Evolutionary conservation across 2,329 filamentous ascomycete species (phyloP), one percentile per base, ranked within the genome.

Genomic region (Botrytis galanthina): DNA sequence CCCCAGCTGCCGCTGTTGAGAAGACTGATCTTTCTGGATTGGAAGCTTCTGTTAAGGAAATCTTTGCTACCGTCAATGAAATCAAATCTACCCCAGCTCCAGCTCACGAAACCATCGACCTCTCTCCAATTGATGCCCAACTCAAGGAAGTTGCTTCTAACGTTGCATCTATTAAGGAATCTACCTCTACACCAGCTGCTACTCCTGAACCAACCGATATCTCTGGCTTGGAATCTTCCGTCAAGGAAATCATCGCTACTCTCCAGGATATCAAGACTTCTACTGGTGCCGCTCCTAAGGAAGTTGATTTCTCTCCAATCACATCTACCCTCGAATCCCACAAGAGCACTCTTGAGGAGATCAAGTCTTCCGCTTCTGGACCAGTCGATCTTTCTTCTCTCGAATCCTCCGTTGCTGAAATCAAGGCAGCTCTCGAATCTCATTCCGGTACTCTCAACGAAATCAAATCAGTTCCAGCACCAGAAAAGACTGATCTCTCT

Each of bases 261-360:
- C 74, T 78, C 29, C 73, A 75, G n/a, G 66, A 73, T 32, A 74
- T 75, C 29, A 73, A 74, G 66, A 63, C 51, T 22, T 51, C 48
- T 18, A 51, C 59, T 29, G 26, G 57, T 20, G 51, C 59, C n/a
- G 42, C 57, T n/a, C 44, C 66, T 6, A 60, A 63, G 10, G 70
- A 76, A 46, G 29, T 74, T 32, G 74, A 76, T 9, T 67, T 78
- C n/a, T 73, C 76, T 29, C 74, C 75, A 16, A 72, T 79, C 26
- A 69, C 67, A 18, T 59, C 73, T 51, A 72, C 74, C 37, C 73
- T 78, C 26, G 73, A 74, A 57, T 63, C 68, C 42, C 75, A 77
- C 70, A 73, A 72, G 32, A 73, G 37, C n/a, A 62, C 74, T 61
- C 62, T 75, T 44, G 73, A 70, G 8, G 71, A 72, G 18, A 73